These are phyloP conservation scores for Cladophialophora immunda DNA, from an alignment of 2,329 filamentous ascomycete species.

Conservation along the genomic window DNA sequence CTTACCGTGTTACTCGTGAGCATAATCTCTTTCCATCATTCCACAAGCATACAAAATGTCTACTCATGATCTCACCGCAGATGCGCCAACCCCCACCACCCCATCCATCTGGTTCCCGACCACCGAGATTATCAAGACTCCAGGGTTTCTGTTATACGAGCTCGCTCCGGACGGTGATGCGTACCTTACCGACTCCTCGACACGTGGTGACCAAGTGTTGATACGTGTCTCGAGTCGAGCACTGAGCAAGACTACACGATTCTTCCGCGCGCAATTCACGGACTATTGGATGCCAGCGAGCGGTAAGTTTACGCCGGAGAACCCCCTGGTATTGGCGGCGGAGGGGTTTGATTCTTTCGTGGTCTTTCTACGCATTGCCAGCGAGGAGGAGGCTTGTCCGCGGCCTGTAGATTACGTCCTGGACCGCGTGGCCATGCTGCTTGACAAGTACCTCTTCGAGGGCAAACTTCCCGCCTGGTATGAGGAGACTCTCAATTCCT, in stretches of 20 bases:
- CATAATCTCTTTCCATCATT: not conserved
- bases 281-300: not conserved
- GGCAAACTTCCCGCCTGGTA: constrained; percentile 2
- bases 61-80: not conserved
- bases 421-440: not conserved
- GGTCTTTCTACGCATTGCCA: constrained; percentile 2
- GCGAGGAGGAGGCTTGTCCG: not conserved
- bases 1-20: not conserved
- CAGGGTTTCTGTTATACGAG: not conserved
- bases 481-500: not conserved
- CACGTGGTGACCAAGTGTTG: not conserved
- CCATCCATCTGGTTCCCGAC: not conserved
- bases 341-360: constrained; percentile 2
- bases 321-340: not conserved
- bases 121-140: not conserved
- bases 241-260: not conserved
- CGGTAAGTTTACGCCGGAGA: constrained; percentile 2
- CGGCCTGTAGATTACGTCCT: not conserved
- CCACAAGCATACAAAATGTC: not conserved
- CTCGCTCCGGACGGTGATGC: constrained; percentile 6
- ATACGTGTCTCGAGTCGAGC: constrained; percentile 9
- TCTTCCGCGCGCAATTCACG: not conserved
- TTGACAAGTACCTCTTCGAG: constrained; percentile 13
- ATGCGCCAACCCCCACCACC: not conserved
- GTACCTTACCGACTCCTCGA: not conserved